Evolutionary conservation across 225 moss, liverwort and hornwort genomes (phyloP).

Genomic region (Physcomitrellopsis africana): DNA sequence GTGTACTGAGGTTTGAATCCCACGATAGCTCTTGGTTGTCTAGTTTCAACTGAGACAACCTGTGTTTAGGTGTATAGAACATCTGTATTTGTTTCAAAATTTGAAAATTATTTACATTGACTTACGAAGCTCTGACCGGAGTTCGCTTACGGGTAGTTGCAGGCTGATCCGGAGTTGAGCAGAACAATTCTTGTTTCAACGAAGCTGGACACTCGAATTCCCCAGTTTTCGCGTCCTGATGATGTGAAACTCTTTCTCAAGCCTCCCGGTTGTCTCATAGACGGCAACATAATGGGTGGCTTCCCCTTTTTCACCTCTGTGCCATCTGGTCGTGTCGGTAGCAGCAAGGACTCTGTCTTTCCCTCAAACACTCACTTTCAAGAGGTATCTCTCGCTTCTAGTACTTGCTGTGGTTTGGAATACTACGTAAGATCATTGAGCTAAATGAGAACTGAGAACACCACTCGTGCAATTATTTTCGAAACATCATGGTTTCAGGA

Average conservation of each 20-base stretch:
- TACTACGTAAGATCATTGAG: background rate
- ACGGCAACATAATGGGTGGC: slow-evolving; percentile 74
- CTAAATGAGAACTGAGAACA: background rate
- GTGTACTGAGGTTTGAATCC: background rate
- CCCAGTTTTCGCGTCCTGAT: slow-evolving; percentile 89
- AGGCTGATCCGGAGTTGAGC: slow-evolving; percentile 91
- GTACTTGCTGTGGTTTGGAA: slow-evolving; percentile 1
- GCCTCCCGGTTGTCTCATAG: slow-evolving; percentile 68
- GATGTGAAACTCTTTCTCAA: slow-evolving; percentile 93
- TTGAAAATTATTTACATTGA: background rate
- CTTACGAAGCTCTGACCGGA: background rate
- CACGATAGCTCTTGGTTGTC: background rate
- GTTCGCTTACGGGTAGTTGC: slow-evolving; percentile 21
- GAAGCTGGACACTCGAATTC: slow-evolving; percentile 93
- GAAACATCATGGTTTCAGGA: background rate
- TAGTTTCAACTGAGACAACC: background rate
- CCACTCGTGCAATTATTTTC: background rate
- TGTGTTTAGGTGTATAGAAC: background rate
- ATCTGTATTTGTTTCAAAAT: background rate
- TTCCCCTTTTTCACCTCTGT: slow-evolving; percentile 96
- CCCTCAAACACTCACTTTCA: slow-evolving; percentile 82
- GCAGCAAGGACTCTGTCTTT: slow-evolving; percentile 75
- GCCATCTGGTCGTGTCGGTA: slow-evolving; percentile 93
- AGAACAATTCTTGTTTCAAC: slow-evolving; percentile 92
- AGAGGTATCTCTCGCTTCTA: slow-evolving; percentile 54